These are phyloP conservation scores for Capsella bursapastoris DNA, from an alignment of 345 rosid genomes.

Conservation along the genomic window DNA sequence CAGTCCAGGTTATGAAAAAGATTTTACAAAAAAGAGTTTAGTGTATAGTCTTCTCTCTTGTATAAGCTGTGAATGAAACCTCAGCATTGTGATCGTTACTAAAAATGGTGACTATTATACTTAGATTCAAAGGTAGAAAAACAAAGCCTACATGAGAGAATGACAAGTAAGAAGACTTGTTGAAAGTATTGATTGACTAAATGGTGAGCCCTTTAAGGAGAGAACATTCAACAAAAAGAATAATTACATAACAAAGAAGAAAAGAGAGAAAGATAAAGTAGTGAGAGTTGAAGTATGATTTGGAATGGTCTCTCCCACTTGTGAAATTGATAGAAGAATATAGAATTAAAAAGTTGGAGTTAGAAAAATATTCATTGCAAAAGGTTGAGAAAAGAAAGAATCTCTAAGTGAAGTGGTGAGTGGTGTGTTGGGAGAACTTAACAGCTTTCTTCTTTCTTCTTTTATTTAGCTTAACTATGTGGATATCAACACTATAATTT, in stretches of 20 bases:
- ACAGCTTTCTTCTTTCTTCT: neutral
- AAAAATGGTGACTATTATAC: neutral
- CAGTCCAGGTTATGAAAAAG: neutral
- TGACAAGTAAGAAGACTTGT: neutral
- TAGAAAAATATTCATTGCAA: slow-evolving; percentile 21
- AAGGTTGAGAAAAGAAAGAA: slow-evolving; percentile 18
- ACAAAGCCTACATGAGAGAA: neutral
- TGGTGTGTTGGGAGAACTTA: slow-evolving; percentile 6
- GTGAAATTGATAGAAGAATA: slow-evolving; percentile 32
- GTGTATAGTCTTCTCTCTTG: slow-evolving; percentile 10
- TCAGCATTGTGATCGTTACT: neutral
- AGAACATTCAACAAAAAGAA: slow-evolving; percentile 24
- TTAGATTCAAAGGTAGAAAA: neutral
- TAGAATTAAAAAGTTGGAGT: neutral
- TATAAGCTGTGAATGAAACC: slow-evolving; percentile 8
- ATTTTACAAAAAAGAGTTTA: slow-evolving; percentile 2
- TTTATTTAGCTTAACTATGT: neutral
- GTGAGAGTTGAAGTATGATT: slow-evolving; percentile 25
- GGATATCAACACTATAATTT: slow-evolving; percentile 7
- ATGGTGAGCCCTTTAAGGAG: slow-evolving; percentile 1
- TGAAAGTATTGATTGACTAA: slow-evolving; percentile 9
- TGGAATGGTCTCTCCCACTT: slow-evolving; percentile 36
- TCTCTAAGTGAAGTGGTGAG: slow-evolving; percentile 31
- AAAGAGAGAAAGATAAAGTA: neutral
- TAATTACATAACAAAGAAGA: neutral